Base-by-base conservation (phyloP, 202 grass and related monocot species). In the Eragrostis tef region DNA sequence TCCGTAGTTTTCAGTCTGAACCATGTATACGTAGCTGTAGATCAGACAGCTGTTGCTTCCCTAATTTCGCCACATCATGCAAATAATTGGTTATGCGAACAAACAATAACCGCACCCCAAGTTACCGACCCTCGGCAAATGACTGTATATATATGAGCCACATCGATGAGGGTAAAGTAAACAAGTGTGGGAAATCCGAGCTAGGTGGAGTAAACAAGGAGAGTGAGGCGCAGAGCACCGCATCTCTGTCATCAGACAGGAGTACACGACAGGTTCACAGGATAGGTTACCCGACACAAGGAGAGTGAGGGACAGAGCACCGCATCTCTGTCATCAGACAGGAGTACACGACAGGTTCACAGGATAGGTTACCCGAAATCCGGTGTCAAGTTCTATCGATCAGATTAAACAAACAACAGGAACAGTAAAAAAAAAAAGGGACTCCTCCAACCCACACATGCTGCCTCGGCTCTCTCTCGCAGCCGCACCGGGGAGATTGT, bases 221-320 rank as follows among this genome's bases (percentile, higher is more conserved):
- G 16, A 39, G 17, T 19, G 52, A n/a, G 52, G 60, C 45, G 22
- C 67, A 62, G 73, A 41, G 70, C 42, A 78, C 50, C 26, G 39
- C 66, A 79, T 64, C 83, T 85, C 48, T 71, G 83, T 85, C 45
- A 29, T 64, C 9, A 27, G 34, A 53, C 57, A 66, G 16, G 67
- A 65, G 63, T 41, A 65, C 29, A 65, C 1, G 34, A 39, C 62
- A 65, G 62, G 6, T 9, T 65, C 24, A 64, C 63, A 69, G 0
- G 24, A 49, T 39, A n/a, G n/a, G n/a, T n/a, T n/a, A n/a, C n/a
- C n/a, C n/a, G n/a, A n/a, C n/a, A 52, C 70, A 51, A 64, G 60
- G 60, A 34, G 16, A 39, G 17, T 19, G 52, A n/a, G 52, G 60
- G 54, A 34, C 67, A 62, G 73, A 41, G 70, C 42, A 78, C 50